A percentile compares a stretch with the other conserved stretches of the same genome.
Conservation (phyloP, 1,139 yeast species). For the Kodamaea suecica region DNA sequence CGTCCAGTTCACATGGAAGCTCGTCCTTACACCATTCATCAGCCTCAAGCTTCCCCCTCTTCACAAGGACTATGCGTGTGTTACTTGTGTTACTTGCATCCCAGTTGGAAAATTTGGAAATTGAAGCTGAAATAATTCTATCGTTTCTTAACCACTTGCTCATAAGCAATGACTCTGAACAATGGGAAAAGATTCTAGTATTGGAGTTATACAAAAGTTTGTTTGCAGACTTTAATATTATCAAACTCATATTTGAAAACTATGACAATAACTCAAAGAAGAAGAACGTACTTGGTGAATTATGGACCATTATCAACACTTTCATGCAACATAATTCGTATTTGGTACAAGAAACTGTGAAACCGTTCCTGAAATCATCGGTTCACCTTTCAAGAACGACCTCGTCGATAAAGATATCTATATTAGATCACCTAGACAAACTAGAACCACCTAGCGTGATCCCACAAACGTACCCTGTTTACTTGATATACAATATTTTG, state of each 20-base stretch:
- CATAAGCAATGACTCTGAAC: conserved; percentile 23
- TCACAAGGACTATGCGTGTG: conserved; percentile 72
- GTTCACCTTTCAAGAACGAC: conserved; percentile 23
- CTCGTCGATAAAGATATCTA: conserved; percentile 47
- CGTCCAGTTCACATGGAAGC: too few relatives aligned
- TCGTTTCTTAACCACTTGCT: conserved; percentile 70
- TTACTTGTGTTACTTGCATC: conserved; percentile 57
- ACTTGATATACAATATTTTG: conserved; percentile 54
- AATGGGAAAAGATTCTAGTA: conserved; percentile 72
- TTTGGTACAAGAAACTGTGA: conserved; percentile 36
- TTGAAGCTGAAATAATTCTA: conserved; percentile 79
- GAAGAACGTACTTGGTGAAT: conserved; percentile 59
- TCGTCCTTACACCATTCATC: neutral
- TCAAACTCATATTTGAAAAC: conserved; percentile 52
- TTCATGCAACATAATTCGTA: conserved; percentile 27
- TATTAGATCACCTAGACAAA: conserved; percentile 77
- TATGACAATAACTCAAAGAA: conserved; percentile 61
- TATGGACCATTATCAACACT: conserved; percentile 46
- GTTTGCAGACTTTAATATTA: conserved; percentile 52
- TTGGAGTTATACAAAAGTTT: conserved; percentile 68
- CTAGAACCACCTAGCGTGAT: conserved; percentile 60
- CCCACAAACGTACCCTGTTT: conserved; percentile 62
- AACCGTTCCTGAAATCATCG: conserved; percentile 14
- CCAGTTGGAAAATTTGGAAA: conserved; percentile 58
- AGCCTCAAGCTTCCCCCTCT: conserved; percentile 49